Evolutionary conservation across 139 green algal species (phyloP).

Genomic region (Ulvella scutata): DNA sequence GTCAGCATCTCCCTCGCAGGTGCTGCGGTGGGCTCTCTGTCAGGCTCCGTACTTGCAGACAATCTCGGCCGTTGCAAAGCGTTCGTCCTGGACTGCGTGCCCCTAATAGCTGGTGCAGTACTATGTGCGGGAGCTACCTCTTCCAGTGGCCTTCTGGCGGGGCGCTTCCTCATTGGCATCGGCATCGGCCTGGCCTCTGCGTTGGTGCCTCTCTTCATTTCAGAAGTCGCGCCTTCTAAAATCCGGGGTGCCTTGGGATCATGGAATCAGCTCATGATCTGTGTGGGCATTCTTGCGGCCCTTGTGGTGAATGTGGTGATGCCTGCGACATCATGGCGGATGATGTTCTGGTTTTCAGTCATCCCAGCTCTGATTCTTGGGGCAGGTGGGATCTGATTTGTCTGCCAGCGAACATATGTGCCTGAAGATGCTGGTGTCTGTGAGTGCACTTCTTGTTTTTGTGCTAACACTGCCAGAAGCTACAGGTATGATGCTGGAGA

Average conservation of each 20-base stretch:
- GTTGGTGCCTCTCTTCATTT: conserved; percentile 90
- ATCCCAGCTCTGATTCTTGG: conserved; percentile 54
- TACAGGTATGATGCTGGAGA: conserved; percentile 54
- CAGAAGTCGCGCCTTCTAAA: conserved; percentile 63
- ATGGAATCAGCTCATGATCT: conserved; percentile 95
- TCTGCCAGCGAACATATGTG: neutral
- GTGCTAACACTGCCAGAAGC: neutral
- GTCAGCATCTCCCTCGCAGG: conserved; percentile 65
- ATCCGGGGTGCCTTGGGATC: conserved; percentile 69
- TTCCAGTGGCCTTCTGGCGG: conserved; percentile 47
- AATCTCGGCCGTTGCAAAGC: conserved; percentile 38
- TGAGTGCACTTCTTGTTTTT: neutral
- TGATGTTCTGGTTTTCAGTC: conserved; percentile 64
- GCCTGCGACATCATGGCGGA: conserved; percentile 49
- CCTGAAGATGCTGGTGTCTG: neutral
- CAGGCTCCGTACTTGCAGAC: conserved; percentile 54
- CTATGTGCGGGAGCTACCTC: conserved; percentile 38
- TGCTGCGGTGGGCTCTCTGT: conserved; percentile 51
- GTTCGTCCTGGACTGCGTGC: conserved; percentile 48
- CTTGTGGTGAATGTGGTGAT: conserved; percentile 75
- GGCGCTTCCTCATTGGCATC: conserved; percentile 63
- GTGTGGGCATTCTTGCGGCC: conserved; percentile 82
- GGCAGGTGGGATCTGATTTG: conserved; percentile 27
- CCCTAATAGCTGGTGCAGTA: conserved; percentile 53
- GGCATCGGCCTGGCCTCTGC: conserved; percentile 83